These are phyloP conservation scores for Drechslera avenae DNA, from an alignment of 2,329 filamentous ascomycete species.

Conservation along the genomic window DNA sequence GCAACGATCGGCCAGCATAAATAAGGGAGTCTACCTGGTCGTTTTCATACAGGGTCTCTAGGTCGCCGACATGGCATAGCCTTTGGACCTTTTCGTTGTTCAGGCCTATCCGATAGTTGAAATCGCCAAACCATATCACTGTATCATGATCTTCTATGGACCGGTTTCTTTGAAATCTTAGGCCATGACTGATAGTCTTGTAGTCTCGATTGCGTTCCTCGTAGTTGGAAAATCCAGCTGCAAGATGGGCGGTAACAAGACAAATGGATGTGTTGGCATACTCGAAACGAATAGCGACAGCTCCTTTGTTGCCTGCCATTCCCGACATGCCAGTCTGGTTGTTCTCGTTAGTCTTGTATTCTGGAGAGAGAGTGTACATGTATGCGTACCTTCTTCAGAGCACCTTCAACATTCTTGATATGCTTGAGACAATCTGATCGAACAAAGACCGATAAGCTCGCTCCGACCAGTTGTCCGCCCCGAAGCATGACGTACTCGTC, in stretches of 20 bases:
- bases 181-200: constrained; percentile 80
- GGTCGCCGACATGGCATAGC: constrained; percentile 72
- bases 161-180: constrained; percentile 89
- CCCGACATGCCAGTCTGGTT: constrained; percentile 82
- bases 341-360: constrained; percentile 19
- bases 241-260: constrained; percentile 94
- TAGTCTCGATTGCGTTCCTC: constrained; percentile 96
- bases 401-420: constrained; percentile 97
- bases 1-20: constrained; percentile 8
- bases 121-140: constrained; percentile 91
- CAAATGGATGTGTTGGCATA: constrained; percentile 92
- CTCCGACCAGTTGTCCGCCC: constrained; percentile 92
- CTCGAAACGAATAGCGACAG: constrained; percentile 93
- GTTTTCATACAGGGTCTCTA: constrained; percentile 84
- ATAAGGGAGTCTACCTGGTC: constrained; percentile 67
- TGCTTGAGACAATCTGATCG: constrained; percentile 74
- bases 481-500: constrained; percentile 87
- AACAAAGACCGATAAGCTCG: constrained; percentile 90
- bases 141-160: constrained; percentile 90
- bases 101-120: constrained; percentile 95
- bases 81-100: constrained; percentile 76
- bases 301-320: constrained; percentile 97
- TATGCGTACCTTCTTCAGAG: constrained; percentile 75
- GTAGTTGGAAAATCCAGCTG: constrained; percentile 94
- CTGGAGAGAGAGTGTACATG: not conserved